phyloP scores from a whole-genome alignment of 129 eudicot species.

The Centaurea solstitialis region DNA sequence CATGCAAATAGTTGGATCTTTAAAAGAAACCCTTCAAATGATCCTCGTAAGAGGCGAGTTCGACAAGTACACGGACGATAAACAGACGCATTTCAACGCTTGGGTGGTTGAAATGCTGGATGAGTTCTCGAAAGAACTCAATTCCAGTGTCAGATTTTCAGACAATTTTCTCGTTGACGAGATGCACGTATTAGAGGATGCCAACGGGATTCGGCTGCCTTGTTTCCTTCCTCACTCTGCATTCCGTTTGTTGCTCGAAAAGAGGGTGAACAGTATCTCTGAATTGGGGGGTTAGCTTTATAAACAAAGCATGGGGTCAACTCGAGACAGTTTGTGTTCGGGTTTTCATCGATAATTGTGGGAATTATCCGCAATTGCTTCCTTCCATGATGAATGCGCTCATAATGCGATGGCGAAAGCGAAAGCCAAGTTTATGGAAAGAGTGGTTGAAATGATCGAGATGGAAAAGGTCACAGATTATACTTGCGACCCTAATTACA shows the following conservation, averaged over 20 bases:
- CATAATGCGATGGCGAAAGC: background rate
- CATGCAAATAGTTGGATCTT: slow-evolving; percentile 27
- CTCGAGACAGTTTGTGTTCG: background rate
- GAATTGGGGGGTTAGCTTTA: background rate
- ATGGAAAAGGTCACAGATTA: slow-evolving; percentile 24
- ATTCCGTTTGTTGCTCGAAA: slow-evolving; percentile 16
- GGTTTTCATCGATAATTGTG: background rate
- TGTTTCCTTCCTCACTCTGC: slow-evolving; percentile 17
- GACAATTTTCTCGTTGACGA: slow-evolving; percentile 28
- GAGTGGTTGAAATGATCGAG: slow-evolving; percentile 8
- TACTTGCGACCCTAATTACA: slow-evolving; percentile 15
- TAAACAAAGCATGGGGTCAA: slow-evolving; percentile 5
- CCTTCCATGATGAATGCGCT: slow-evolving; percentile 13
- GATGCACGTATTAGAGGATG: slow-evolving; percentile 22
- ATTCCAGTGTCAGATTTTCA: slow-evolving; percentile 2
- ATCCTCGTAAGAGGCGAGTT: slow-evolving; percentile 35
- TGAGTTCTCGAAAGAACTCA: slow-evolving; percentile 5
- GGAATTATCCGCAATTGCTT: background rate
- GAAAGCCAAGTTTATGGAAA: background rate
- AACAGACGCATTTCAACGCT: slow-evolving; percentile 37
- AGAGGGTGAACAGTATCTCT: slow-evolving; percentile 3
- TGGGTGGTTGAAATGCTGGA: slow-evolving; percentile 36
- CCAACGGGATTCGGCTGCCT: slow-evolving; percentile 19
- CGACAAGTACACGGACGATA: slow-evolving; percentile 31
- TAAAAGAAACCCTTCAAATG: slow-evolving; percentile 27